phyloP scores from a whole-genome alignment of 2,329 filamentous ascomycete species.

The Nemania serpens region DNA sequence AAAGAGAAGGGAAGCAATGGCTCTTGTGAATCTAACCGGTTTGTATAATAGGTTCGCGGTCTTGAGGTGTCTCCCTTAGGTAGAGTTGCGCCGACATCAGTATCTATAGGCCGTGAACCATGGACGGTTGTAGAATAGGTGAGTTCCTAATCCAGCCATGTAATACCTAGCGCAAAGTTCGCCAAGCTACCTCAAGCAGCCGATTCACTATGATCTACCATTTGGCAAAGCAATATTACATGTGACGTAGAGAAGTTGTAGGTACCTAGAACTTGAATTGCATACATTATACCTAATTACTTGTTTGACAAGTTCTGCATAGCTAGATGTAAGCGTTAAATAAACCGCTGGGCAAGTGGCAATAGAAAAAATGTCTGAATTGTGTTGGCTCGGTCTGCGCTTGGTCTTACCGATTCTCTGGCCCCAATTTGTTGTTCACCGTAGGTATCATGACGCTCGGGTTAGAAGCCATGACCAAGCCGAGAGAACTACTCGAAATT shows the following conservation, averaged over 20 bases:
- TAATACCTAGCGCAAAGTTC: background rate
- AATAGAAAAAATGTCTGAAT: slow-evolving; percentile 4
- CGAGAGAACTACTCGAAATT: background rate
- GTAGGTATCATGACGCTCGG: background rate
- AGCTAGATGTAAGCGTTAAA: background rate
- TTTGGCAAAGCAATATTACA: background rate
- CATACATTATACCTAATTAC: background rate
- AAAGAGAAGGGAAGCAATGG: no score
- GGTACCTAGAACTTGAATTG: background rate
- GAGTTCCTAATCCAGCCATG: background rate
- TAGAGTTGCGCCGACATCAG: no score
- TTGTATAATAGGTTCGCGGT: no score
- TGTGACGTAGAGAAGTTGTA: no score
- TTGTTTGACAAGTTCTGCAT: background rate
- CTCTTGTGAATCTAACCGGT: no score
- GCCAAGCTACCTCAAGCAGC: background rate
- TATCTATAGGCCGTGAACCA: background rate
- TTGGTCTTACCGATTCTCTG: slow-evolving; percentile 17
- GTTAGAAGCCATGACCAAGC: background rate
- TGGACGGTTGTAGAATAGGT: background rate
- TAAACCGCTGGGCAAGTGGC: slow-evolving; percentile 9
- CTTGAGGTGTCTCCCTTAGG: no score
- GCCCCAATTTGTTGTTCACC: slow-evolving; percentile 3
- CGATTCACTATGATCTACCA: background rate
- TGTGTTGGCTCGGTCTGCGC: slow-evolving; percentile 17